These are phyloP conservation scores for Corinectria fuckeliana DNA, from an alignment of 2,329 filamentous ascomycete genomes.

Conservation along the genomic window DNA sequence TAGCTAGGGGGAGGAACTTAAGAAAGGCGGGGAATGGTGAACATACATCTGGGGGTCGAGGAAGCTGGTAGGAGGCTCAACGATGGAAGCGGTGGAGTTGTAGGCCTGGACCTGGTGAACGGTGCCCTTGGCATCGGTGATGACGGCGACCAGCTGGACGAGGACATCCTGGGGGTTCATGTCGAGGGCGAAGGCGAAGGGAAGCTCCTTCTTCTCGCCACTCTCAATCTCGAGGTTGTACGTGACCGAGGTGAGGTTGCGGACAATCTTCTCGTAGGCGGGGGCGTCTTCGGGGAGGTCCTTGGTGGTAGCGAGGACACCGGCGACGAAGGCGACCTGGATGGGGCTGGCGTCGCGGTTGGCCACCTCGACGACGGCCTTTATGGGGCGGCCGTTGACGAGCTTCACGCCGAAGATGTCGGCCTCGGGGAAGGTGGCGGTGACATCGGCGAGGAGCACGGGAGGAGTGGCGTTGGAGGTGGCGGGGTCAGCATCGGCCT, in stretches of 20 bases:
- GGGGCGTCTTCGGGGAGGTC: constrained; percentile 54
- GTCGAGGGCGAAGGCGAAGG: constrained; percentile 87
- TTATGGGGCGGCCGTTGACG: constrained; percentile 87
- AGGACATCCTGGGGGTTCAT: constrained; percentile 90
- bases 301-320: constrained; percentile 69
- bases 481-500: constrained; percentile 31
- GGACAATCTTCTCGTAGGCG: constrained; percentile 65
- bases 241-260: constrained; percentile 81
- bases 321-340: constrained; percentile 77
- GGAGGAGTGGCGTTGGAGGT: constrained; percentile 31
- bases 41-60: constrained; percentile 95
- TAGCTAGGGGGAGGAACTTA: not conserved
- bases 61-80: constrained; percentile 89
- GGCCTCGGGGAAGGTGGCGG: constrained; percentile 68
- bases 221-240: constrained; percentile 78
- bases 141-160: constrained; percentile 77
- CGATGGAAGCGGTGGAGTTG: constrained; percentile 83
- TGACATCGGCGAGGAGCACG: constrained; percentile 66
- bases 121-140: constrained; percentile 69
- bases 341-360: constrained; percentile 84
- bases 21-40: not conserved
- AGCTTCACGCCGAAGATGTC: constrained; percentile 96
- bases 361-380: constrained; percentile 79
- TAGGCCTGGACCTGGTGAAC: constrained; percentile 81
- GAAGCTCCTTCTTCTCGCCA: constrained; percentile 76